Base-by-base conservation (phyloP, 208 protist species). In the Porcisia hertigi region DNA sequence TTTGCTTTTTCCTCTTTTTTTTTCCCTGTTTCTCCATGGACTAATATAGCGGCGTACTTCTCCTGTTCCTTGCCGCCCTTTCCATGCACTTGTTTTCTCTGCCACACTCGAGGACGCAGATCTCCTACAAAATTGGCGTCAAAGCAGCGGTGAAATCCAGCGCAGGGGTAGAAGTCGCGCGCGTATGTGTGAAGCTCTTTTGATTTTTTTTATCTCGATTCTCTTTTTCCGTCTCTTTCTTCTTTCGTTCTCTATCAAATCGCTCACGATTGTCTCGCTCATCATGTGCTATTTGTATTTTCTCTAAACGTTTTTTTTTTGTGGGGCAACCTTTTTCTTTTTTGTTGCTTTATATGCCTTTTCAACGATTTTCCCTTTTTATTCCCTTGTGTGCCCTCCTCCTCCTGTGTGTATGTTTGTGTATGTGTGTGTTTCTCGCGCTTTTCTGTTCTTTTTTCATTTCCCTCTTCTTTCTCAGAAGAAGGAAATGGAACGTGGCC, bases 1-100 rank as follows among this genome's bases (percentile, higher is more conserved):
- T 16, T 47, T 18, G 14, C 30, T 55, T 70, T 70, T 53, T 39
- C 52, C n/a, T 69, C 58, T 71, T 72, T 39, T 36, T 67, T 71
- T 76, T 52, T 49, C 0, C 63, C 30, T 30, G 30, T 30, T 30
- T 75, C 69, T 60, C 25, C 45, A 41, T 70, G 62, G 39, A 30
- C 20, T n/a, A 66, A 66, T 25, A 47, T 66, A 41, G 20, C 62
- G 62, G 36, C 25, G n/a, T 66, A 11, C 9, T 66, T 47, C 14
- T 66, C 34, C 62, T 41, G 34, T 34, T 66, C 20, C 39, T 49
- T 47, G 39, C 62, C 62, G 16, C 62, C 20, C 43, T 47, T 66
- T 66, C 39, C 45, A 34, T 66, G 39, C 39, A 45, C 34, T 23
- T 18, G 45, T 49, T 6, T 66, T 66, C n/a, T 23, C 7, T 14